Base-by-base conservation (phyloP, 140 eudicot species). In the Erigeron philadelphicus region DNA sequence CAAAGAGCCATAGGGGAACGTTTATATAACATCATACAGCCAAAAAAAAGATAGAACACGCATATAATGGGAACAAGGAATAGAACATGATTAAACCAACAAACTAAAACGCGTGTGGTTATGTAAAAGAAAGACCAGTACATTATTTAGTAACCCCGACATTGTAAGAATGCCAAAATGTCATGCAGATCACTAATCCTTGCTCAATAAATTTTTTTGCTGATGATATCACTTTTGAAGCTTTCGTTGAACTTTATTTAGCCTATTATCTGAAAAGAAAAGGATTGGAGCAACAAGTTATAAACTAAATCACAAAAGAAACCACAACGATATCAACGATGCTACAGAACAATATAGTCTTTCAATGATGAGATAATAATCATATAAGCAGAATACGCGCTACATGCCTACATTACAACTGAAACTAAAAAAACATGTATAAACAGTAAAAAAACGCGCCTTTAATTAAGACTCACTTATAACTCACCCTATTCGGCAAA, bases 61-160 rank as follows among this genome's bases (percentile, higher is more conserved):
- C 81, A 84, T 84, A 78, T 81, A 61, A 61, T 72, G 78, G 75
- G 67, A 60, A 81, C 19, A 7, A 53, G 18, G 16, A 53, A 15
- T 1, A 1, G 25, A 53, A 1, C 18, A 45, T 44, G 44, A 68
- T 1, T 56, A 9, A 55, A 25, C 13, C 23, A 35, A 60, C 61
- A 78, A 69, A 73, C 72, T 84, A 81, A 84, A 60, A 72, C 66
- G 77, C n/a, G 75, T 86, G 79, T 84, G 84, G 38, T 31, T 31
- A 31, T 31, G 38, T 31, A 31, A 31, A 86, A 84, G 81, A 61
- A 78, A 61, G 63, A 19, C 65, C 25, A 52, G 66, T 86, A 86
- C 93, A 81, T 86, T 76, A 56, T 76, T 86, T 66, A 86, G 87
- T 78, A 86, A 66, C 81, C 94, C 94, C 60, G 94, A 86, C 94